Evolutionary conservation across 805 yeast genomes (phyloP), one percentile per base, ranked within the genome.

Genomic region (Cyberlindnera amylophila): DNA sequence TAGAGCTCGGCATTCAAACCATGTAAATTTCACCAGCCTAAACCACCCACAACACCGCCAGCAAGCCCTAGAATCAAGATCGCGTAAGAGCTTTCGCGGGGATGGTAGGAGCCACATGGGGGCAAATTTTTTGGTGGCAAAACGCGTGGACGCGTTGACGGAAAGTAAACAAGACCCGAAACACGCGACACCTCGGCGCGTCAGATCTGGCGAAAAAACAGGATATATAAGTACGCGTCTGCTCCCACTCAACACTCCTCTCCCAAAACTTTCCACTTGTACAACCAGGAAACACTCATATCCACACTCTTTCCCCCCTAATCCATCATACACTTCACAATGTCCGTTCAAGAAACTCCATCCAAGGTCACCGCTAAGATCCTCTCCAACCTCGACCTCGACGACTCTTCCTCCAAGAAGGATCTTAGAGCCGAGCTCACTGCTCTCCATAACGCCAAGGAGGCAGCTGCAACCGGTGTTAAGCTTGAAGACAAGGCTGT

Each of bases 271-370:
- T 7, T 30, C 17, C 15, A n/a, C 15, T n/a, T 30, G 24, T 18
- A 4, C 14, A 32, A 6, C 6, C 14, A 32, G 6, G 16, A 27
- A 18, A 23, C 36, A 32, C 10, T 9, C 39, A 37, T n/a, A n/a
- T n/a, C n/a, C n/a, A n/a, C n/a, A n/a, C n/a, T n/a, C n/a, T n/a
- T n/a, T n/a, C n/a, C n/a, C n/a, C n/a, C 34, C 19, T 8, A 21
- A 32, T 26, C 28, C 15, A 32, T 19, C 12, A 4, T 2, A 32
- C 31, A 18, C 26, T 19, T 33, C 17, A 38, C 34, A 44, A 59
- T 56, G 61, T 51, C 82, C 34, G 61, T 67, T 38, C 74, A 79
- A 66, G 80, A 81, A 73, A 85, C 96, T 15, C 87, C 87, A 46
- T 78, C 85, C 30, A 81, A 81, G 63, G 72, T 64, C 45, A 71